These are phyloP conservation scores for Phytopythium oedochilum DNA, from an alignment of 352 stramenopile genomes.

Conservation along the genomic window DNA sequence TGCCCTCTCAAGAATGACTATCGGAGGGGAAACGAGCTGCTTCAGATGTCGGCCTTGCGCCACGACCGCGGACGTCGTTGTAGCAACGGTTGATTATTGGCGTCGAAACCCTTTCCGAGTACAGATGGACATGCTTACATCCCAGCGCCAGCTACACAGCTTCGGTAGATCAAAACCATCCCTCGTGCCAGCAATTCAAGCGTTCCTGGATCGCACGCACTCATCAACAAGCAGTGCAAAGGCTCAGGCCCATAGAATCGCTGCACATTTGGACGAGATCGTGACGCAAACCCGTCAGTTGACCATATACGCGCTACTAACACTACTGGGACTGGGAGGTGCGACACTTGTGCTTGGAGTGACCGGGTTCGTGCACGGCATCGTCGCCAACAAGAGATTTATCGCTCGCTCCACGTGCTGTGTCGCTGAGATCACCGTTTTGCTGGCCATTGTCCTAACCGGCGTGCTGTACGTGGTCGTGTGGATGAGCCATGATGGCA, in stretches of 20 bases:
- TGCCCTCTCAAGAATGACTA: constrained; percentile 41
- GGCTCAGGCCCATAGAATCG: constrained; percentile 7
- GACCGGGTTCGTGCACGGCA: constrained; percentile 24
- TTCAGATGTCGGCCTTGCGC: constrained; percentile 63
- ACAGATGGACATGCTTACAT: constrained; percentile 48
- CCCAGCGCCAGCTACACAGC: constrained; percentile 31
- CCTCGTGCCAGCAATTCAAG: constrained; percentile 21
- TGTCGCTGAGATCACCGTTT: constrained; percentile 31
- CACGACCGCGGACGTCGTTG: constrained; percentile 24
- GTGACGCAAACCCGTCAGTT: constrained; percentile 21
- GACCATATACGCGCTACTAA: constrained; percentile 23
- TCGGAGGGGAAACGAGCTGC: constrained; percentile 46
- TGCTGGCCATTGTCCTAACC: constrained; percentile 35
- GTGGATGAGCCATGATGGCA: constrained; percentile 44
- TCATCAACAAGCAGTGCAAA: constrained; percentile 17
- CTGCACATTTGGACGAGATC: constrained; percentile 18
- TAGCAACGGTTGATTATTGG: constrained; percentile 31
- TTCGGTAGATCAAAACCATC: constrained; percentile 20
- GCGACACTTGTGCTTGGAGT: constrained; percentile 23
- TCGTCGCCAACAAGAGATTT: constrained; percentile 32
- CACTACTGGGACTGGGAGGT: constrained; percentile 22
- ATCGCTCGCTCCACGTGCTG: constrained; percentile 35
- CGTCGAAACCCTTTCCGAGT: constrained; percentile 35
- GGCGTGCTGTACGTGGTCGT: constrained; percentile 46
- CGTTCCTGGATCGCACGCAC: constrained; percentile 29